phyloP scores from a whole-genome alignment of 2,329 filamentous ascomycete genomes.

The Gyromitra esculenta region DNA sequence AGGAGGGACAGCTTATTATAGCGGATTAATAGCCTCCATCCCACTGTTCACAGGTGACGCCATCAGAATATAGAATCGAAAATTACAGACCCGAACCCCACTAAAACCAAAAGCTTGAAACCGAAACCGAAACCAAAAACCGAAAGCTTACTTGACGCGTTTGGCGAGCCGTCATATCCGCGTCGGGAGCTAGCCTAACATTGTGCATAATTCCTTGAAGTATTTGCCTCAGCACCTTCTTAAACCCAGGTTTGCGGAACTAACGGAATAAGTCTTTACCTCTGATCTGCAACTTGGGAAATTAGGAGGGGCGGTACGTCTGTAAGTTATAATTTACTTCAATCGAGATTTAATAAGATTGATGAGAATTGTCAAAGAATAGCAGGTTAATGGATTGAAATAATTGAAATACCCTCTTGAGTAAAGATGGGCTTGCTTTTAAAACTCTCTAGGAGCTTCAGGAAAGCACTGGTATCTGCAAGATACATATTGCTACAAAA shows the following conservation, averaged over 20 bases:
- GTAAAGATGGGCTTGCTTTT: neutral
- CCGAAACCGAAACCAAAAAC: neutral
- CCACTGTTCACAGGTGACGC: neutral
- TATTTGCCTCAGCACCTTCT: neutral
- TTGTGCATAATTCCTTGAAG: neutral
- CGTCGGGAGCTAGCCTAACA: neutral
- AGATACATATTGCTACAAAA: neutral
- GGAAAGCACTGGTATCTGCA: neutral
- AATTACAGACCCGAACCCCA: neutral
- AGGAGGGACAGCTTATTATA: neutral
- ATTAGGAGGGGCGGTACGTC: neutral
- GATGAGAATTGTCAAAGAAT: neutral
- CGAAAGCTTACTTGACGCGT: neutral
- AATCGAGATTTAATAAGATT: neutral
- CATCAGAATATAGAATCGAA: neutral
- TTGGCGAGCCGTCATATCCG: slow-evolving; percentile 15
- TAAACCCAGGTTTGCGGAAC: neutral
- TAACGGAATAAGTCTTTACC: no score
- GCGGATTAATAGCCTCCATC: neutral
- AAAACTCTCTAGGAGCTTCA: neutral
- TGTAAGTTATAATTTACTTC: neutral
- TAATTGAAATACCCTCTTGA: neutral
- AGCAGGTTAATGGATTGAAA: neutral
- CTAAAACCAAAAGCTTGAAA: neutral
- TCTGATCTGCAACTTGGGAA: neutral